Conservation (phyloP, 805 yeast genomes). For the Yarrowia yakushimensis region DNA sequence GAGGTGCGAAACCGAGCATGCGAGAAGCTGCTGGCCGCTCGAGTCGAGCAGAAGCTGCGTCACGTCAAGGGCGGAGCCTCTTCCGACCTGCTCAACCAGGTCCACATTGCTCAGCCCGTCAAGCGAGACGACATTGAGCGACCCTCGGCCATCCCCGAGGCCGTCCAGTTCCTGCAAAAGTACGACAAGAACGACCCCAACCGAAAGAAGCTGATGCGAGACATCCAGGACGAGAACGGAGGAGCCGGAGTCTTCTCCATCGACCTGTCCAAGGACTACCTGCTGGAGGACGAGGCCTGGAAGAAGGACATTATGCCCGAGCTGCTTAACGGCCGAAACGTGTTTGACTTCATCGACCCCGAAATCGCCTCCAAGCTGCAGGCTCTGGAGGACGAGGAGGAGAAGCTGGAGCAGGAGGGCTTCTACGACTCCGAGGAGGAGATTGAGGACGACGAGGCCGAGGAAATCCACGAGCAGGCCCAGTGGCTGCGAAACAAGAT, state of each 20-base stretch:
- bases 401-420: slow-evolving; percentile 85
- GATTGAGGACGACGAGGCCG: slow-evolving; percentile 57
- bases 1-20: slow-evolving; percentile 94
- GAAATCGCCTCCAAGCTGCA: slow-evolving; percentile 91
- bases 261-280: slow-evolving; percentile 85
- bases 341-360: slow-evolving; percentile 94
- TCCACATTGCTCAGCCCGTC: slow-evolving; percentile 89
- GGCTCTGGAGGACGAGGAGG: slow-evolving; percentile 97
- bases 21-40: slow-evolving; percentile 89
- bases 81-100: slow-evolving; percentile 84
- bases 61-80: slow-evolving; percentile 76
- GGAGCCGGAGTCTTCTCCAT: slow-evolving; percentile 98
- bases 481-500: slow-evolving; percentile 94
- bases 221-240: slow-evolving; percentile 90
- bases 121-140: slow-evolving; percentile 79
- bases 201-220: slow-evolving; percentile 77
- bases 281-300: slow-evolving; percentile 96
- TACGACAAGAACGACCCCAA: slow-evolving; percentile 79
- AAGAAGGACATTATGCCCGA: slow-evolving; percentile 97
- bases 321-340: slow-evolving; percentile 91
- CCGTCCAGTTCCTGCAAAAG: slow-evolving; percentile 54
- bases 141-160: slow-evolving; percentile 76
- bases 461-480: slow-evolving; percentile 79
- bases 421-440: slow-evolving; percentile 88
- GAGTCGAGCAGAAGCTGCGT: slow-evolving; percentile 87